Evolutionary conservation across 1,284 basidiomycete species (phyloP), one percentile per base, ranked within the genome.

Genomic region (Marasmius tenuissimus): DNA sequence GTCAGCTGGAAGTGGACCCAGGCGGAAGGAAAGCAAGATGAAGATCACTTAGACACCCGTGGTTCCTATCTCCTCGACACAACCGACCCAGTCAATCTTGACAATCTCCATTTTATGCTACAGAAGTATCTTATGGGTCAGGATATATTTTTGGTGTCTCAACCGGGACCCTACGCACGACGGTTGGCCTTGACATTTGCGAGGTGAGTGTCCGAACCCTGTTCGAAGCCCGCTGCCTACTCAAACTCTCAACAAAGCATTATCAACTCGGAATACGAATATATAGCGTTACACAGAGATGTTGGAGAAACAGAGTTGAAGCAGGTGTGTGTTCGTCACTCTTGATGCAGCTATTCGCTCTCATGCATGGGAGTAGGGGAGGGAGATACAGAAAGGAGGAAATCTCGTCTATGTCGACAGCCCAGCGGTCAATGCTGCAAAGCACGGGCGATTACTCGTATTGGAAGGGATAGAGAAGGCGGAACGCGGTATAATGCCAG

Each of bases 221-320:
- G 10, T 58, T 64, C 38, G 9, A 35, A 12, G 8, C 12, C 9
- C 12, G 8, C 14, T 34, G 27, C 27, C 47, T 57, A 18, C 18
- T n/a, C 12, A 62, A 53, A 35, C 37, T 47, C n/a, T 20, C 27
- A 16, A 55, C 20, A 2, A 47, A 87, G 86, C 60, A 57, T 87
- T 34, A 83, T 88, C 52, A 88, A 88, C 67, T 73, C 83, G 11
- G 87, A 88, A 71, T 88, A 88, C 63, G 86, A 89, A 67, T 84
- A 86, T 65, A 83, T 89, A 61, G 81, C 85, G 0, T 70, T 88
- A 2, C 86, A 88, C 69, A 74, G 86, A 58, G 86, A 89, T 69
- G 81, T 88, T 4, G 86, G 87, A n/a, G 86, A 88, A 69, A 88
- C 86, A 1, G 86, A 88, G 66, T 72, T 89, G 52, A 88, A 88